A percentile compares a stretch with the other conserved stretches of the same genome.
phyloP scores from a whole-genome alignment of 495 filamentous ascomycete genomes.

The Emericellopsis terricola region DNA sequence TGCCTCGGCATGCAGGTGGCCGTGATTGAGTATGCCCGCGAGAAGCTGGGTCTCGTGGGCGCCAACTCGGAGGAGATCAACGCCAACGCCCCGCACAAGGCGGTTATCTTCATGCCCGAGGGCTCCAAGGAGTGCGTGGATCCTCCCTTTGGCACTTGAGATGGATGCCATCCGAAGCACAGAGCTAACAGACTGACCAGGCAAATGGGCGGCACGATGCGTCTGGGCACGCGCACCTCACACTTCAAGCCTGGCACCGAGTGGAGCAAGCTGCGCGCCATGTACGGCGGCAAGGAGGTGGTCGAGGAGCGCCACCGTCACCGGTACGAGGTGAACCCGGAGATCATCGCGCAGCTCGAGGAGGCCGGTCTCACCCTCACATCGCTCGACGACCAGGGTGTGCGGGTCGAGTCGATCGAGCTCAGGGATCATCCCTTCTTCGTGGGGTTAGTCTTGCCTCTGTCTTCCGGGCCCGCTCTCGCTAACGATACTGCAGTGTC shows the following conservation, averaged over 20 bases:
- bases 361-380: constrained; percentile 42
- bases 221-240: constrained; percentile 59
- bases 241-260: constrained; percentile 62
- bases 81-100: constrained; percentile 30
- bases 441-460: constrained; percentile 33
- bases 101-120: constrained; percentile 89
- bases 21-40: constrained; percentile 74
- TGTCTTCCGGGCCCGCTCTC: not conserved
- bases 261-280: constrained; percentile 56
- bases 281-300: constrained; percentile 43
- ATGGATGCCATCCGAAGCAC: no score
- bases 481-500: constrained; percentile 21
- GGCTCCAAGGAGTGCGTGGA: constrained; percentile 12
- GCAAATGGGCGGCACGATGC: constrained; percentile 86
- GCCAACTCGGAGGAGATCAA: constrained; percentile 54
- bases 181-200: constrained; percentile 19
- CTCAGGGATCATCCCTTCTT: constrained; percentile 80
- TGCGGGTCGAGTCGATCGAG: constrained; percentile 86
- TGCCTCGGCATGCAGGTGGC: constrained; percentile 93
- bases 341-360: constrained; percentile 39
- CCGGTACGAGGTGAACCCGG: constrained; percentile 61
- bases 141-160: not conserved
- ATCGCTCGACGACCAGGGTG: constrained; percentile 66
- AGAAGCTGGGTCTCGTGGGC: constrained; percentile 40
- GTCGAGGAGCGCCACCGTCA: constrained; percentile 56